Evolutionary conservation across 2,329 filamentous ascomycete genomes (phyloP).

Genomic region (Neonectria coccinea): DNA sequence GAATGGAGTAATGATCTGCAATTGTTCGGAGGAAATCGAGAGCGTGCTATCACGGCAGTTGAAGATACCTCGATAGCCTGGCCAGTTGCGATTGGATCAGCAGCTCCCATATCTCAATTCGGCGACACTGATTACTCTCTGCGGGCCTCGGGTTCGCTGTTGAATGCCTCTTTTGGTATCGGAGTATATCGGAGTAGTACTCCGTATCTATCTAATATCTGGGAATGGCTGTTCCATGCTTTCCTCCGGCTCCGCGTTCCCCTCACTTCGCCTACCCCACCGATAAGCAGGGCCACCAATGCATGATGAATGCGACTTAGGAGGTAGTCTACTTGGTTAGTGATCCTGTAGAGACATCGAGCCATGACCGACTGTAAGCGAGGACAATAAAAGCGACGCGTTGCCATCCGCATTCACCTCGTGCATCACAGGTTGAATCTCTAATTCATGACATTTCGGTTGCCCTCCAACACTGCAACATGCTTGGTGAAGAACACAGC

Average conservation of each 20-base stretch:
- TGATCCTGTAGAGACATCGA: not conserved
- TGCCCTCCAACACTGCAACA: not conserved
- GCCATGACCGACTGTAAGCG: not conserved
- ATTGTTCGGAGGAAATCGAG: too few species aligned
- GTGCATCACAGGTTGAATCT: not conserved
- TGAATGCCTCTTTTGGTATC: too few species aligned
- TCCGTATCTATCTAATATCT: too few species aligned
- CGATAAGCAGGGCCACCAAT: not conserved
- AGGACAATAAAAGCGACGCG: not conserved
- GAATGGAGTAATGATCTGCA: too few species aligned
- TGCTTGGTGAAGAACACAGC: not conserved
- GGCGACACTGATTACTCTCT: too few species aligned
- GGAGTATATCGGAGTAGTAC: too few species aligned
- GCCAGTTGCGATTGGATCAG: too few species aligned
- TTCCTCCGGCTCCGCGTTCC: not conserved
- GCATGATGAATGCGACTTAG: not conserved
- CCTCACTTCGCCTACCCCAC: not conserved
- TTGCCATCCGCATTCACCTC: not conserved
- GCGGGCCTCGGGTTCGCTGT: too few species aligned
- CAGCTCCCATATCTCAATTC: too few species aligned
- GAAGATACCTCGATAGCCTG: too few species aligned
- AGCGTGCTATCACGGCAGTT: too few species aligned
- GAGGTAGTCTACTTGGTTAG: not conserved
- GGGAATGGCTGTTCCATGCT: not conserved
- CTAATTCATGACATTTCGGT: not conserved